Evolutionary conservation across 2,329 filamentous ascomycete species (phyloP).

Genomic region (Fusarium sp.): DNA sequence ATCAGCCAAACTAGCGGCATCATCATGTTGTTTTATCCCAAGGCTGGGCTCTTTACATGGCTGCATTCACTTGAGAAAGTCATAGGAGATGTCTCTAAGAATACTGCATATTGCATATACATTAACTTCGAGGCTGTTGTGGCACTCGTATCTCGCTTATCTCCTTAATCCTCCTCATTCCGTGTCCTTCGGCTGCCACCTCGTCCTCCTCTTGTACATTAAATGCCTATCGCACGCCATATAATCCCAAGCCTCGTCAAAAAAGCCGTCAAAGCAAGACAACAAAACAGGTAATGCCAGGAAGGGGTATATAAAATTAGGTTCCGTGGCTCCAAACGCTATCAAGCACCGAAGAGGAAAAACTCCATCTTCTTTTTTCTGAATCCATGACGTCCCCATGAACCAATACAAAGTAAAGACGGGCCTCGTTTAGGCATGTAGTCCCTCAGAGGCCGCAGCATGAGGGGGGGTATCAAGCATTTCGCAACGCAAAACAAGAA

Average conservation of each 20-base stretch:
- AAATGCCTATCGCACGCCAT: constrained; percentile 26
- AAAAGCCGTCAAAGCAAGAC: constrained; percentile 22
- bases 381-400: constrained; percentile 36
- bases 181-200: constrained; percentile 16
- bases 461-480: constrained; percentile 47
- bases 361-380: constrained; percentile 44
- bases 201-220: constrained; percentile 34
- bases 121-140: constrained; percentile 34
- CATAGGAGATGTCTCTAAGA: neutral
- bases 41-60: constrained; percentile 5
- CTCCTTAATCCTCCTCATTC: constrained; percentile 8
- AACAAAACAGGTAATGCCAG: constrained; percentile 44
- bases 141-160: constrained; percentile 28
- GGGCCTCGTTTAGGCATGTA: constrained; percentile 44
- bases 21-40: constrained; percentile 12
- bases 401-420: constrained; percentile 39
- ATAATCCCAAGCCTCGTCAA: constrained; percentile 29
- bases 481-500: constrained; percentile 38
- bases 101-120: constrained; percentile 20
- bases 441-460: constrained; percentile 42
- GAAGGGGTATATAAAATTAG: constrained; percentile 49
- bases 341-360: constrained; percentile 32
- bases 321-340: constrained; percentile 47
- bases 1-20: constrained; percentile 8
- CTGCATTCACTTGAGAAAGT: constrained; percentile 1